Conservation (phyloP, 805 yeast species). For the Saccharomyces mikatae region DNA sequence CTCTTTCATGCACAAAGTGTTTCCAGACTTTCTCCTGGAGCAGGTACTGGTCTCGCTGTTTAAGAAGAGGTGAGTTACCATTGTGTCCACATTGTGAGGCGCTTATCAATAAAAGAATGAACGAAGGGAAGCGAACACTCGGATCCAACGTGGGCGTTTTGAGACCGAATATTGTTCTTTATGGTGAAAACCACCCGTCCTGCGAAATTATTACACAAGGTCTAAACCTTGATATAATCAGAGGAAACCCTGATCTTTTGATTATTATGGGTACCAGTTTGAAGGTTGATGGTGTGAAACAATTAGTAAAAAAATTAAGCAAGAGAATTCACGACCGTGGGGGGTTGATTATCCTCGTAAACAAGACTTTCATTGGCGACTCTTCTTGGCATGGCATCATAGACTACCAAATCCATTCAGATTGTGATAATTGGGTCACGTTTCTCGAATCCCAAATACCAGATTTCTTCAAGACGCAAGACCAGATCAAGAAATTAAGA, state of each 20-base stretch:
- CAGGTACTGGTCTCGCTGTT: conserved; percentile 36
- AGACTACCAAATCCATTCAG: conserved; percentile 72
- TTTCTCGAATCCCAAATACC: conserved; percentile 49
- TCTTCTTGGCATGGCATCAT: conserved; percentile 61
- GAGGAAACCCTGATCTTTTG: conserved; percentile 63
- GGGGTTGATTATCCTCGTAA: conserved; percentile 71
- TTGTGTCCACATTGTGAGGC: conserved; percentile 65
- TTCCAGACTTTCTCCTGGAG: conserved; percentile 54
- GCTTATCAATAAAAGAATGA: conserved; percentile 46
- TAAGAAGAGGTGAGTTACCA: conserved; percentile 62
- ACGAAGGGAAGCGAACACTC: conserved; percentile 65
- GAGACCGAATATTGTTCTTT: conserved; percentile 83
- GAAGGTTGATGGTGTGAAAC: conserved; percentile 82
- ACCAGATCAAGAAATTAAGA: conserved; percentile 26
- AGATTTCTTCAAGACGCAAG: conserved; percentile 51
- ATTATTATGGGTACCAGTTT: conserved; percentile 90
- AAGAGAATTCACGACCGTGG: conserved; percentile 65
- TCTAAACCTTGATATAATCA: conserved; percentile 50
- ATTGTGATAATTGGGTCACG: conserved; percentile 76
- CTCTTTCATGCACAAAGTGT: conserved; percentile 70
- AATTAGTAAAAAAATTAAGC: conserved; percentile 61
- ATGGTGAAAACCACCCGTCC: conserved; percentile 90
- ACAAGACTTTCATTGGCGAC: conserved; percentile 55
- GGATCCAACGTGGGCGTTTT: conserved; percentile 59
- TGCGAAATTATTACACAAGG: conserved; percentile 73